These are phyloP conservation scores for Pulveroboletus sp. DNA, from an alignment of 768 basidiomycete species.

Conservation along the genomic window DNA sequence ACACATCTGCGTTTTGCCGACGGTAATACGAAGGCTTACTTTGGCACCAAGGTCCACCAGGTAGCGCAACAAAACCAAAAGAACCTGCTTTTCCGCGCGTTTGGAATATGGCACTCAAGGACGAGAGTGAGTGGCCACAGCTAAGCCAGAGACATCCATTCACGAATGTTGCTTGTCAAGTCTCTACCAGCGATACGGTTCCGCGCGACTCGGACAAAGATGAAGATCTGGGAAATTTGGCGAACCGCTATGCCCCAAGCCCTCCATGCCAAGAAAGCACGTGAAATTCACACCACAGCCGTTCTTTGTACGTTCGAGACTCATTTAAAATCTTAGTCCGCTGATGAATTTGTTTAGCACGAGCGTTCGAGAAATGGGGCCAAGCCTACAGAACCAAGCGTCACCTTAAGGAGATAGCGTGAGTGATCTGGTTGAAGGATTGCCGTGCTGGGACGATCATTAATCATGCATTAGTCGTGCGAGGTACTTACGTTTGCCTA, in stretches of 20 bases:
- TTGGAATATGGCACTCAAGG: constrained; percentile 71
- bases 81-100: constrained; percentile 63
- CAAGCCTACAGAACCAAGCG: constrained; percentile 66
- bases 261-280: constrained; percentile 61
- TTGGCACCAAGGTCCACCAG: constrained; percentile 34
- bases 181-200: constrained; percentile 80
- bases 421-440: constrained; percentile 35
- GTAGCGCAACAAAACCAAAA: constrained; percentile 58
- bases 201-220: constrained; percentile 58
- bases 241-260: constrained; percentile 67
- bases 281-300: constrained; percentile 52
- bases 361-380: constrained; percentile 63
- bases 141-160: not conserved
- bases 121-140: constrained; percentile 51
- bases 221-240: constrained; percentile 65
- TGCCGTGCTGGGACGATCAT: constrained; percentile 23
- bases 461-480: constrained; percentile 56
- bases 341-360: constrained; percentile 35
- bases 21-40: constrained; percentile 3
- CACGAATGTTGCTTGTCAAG: constrained; percentile 36
- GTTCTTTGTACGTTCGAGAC: constrained; percentile 52
- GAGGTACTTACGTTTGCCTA: constrained; percentile 73
- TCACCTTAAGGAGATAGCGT: constrained; percentile 82
- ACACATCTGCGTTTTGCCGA: not conserved
- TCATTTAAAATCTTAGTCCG: constrained; percentile 1